Conservation (phyloP, 192 early-diverging fungal genomes). For the Backusella macrospora region DNA sequence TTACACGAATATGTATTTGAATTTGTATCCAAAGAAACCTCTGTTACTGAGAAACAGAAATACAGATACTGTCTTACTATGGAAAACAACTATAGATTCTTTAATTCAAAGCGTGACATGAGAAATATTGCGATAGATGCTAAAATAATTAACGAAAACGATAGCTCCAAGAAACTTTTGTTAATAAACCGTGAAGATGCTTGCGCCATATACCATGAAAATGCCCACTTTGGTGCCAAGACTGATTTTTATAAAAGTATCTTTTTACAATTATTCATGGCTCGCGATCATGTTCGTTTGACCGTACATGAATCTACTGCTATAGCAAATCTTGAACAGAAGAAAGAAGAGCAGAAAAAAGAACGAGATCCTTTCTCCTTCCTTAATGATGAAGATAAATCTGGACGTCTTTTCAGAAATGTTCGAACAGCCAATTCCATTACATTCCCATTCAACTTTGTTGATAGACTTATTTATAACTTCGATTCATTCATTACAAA, state of each 20-base stretch:
- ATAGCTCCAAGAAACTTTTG: constrained; percentile 42
- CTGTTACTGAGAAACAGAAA: background rate
- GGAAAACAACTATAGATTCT: constrained; percentile 14
- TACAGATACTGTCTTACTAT: constrained; percentile 14
- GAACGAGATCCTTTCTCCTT: constrained; percentile 1
- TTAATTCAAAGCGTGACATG: constrained; percentile 39
- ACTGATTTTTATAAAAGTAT: background rate
- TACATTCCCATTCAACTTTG: constrained; percentile 9
- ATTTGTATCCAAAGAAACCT: background rate
- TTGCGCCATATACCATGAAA: constrained; percentile 47
- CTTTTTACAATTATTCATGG: background rate
- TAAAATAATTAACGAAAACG: constrained; percentile 34
- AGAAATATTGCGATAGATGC: constrained; percentile 43
- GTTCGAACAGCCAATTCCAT: background rate
- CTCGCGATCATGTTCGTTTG: background rate
- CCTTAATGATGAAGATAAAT: background rate
- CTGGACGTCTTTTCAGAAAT: constrained; percentile 6
- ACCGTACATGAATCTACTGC: background rate
- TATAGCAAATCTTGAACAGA: background rate
- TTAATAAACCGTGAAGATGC: constrained; percentile 48
- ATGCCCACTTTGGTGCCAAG: background rate
- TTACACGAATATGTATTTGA: background rate
- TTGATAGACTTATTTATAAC: background rate
- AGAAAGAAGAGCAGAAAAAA: background rate
- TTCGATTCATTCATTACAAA: constrained; percentile 9